Conservation (phyloP, 306 rosid species). For the Medicago truncatula region DNA sequence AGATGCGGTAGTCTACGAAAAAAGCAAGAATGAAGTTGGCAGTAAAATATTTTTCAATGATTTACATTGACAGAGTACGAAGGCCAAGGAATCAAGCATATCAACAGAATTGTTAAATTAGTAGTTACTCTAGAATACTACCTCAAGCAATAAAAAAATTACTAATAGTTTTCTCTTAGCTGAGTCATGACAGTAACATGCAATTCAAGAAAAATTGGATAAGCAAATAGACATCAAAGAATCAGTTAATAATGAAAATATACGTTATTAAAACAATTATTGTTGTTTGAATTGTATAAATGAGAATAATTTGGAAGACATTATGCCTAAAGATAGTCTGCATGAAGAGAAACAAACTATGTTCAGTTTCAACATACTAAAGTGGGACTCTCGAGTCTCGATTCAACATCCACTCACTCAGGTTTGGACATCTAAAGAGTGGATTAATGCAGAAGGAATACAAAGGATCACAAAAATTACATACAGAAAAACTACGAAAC, state of each 20-base stretch:
- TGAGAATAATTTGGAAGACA: neutral
- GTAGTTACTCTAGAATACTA: slow-evolving; percentile 26
- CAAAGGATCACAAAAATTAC: neutral
- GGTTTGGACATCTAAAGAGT: neutral
- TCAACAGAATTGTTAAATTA: neutral
- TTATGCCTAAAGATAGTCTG: slow-evolving; percentile 22
- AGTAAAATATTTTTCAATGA: neutral
- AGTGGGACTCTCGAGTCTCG: neutral
- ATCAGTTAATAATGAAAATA: neutral
- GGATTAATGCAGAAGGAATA: neutral
- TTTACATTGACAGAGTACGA: slow-evolving; percentile 11
- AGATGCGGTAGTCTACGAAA: slow-evolving; percentile 44
- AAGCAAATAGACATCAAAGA: slow-evolving; percentile 9
- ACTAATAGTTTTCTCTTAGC: neutral
- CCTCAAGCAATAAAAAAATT: slow-evolving; percentile 12
- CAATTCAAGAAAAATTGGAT: neutral
- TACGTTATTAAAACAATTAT: neutral
- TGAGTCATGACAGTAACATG: slow-evolving; percentile 1
- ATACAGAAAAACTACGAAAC: slow-evolving; percentile 42
- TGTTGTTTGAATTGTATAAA: neutral
- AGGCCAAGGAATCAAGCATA: slow-evolving; percentile 36
- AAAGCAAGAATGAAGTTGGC: slow-evolving; percentile 24
- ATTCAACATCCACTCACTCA: neutral
- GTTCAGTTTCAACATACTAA: slow-evolving; percentile 2
- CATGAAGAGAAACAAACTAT: slow-evolving; percentile 20